A percentile compares a stretch with the other conserved stretches of the same genome.
phyloP scores from a whole-genome alignment of 2,329 filamentous ascomycete species.

The Chrysosporium keratinophilum region DNA sequence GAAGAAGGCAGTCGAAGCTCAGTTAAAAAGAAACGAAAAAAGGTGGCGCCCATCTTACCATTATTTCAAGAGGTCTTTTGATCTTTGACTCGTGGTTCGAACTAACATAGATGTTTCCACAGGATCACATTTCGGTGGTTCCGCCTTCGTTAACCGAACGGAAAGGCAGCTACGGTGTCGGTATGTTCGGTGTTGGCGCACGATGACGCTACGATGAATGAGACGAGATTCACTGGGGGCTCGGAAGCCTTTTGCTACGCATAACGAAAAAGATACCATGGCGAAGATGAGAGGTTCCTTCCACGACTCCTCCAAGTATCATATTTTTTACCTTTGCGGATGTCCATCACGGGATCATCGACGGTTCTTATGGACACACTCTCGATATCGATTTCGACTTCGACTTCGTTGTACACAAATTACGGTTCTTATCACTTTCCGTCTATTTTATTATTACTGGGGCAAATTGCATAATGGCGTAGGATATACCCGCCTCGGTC shows the following conservation, averaged over 20 bases:
- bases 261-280: slow-evolving; percentile 5
- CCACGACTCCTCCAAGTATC: neutral
- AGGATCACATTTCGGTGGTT: slow-evolving; percentile 36
- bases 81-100: slow-evolving; percentile 3
- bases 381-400: slow-evolving; percentile 8
- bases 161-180: slow-evolving; percentile 34
- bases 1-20: slow-evolving; percentile 28
- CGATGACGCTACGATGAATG: slow-evolving; percentile 25
- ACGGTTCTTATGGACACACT: slow-evolving; percentile 11
- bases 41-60: slow-evolving; percentile 27
- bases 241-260: neutral
- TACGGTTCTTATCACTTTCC: slow-evolving; percentile 17
- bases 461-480: slow-evolving; percentile 35
- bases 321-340: neutral
- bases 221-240: slow-evolving; percentile 1
- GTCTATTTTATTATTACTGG: slow-evolving; percentile 12
- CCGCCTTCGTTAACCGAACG: slow-evolving; percentile 33
- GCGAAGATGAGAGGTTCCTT: neutral
- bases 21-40: slow-evolving; percentile 41
- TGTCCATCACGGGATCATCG: slow-evolving; percentile 6
- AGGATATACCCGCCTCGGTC: slow-evolving; percentile 39
- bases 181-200: slow-evolving; percentile 38
- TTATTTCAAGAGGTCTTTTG: neutral
- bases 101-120: slow-evolving; percentile 10
- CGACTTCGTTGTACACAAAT: slow-evolving; percentile 19